A percentile compares a stretch with the other conserved stretches of the same genome.
Conservation (phyloP, 1,284 basidiomycete species). For the Baeospora myosura region DNA sequence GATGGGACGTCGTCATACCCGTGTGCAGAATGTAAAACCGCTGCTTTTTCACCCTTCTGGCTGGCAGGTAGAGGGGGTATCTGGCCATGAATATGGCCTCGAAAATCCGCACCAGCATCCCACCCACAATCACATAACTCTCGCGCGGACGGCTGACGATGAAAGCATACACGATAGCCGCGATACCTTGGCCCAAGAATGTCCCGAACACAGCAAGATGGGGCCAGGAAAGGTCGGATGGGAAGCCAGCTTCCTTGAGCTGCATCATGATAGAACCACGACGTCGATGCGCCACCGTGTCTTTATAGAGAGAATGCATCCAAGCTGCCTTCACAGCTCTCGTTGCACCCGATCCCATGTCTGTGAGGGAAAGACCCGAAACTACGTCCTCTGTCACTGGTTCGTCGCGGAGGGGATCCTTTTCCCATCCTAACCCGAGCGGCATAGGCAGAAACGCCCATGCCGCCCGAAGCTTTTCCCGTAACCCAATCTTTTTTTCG, state of each 20-base stretch:
- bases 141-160: slow-evolving; percentile 3
- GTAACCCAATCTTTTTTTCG: slow-evolving; percentile 8
- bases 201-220: background rate
- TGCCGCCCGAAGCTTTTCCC: slow-evolving; percentile 11
- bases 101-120: slow-evolving; percentile 8
- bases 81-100: slow-evolving; percentile 8
- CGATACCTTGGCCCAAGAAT: slow-evolving; percentile 4
- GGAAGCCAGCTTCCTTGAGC: slow-evolving; percentile 7
- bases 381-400: slow-evolving; percentile 7
- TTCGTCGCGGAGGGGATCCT: slow-evolving; percentile 9
- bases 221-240: background rate
- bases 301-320: slow-evolving; percentile 12
- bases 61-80: slow-evolving; percentile 3
- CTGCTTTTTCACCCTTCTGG: slow-evolving; percentile 1
- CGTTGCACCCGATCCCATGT: slow-evolving; percentile 12
- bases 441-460: slow-evolving; percentile 11
- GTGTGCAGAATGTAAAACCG: slow-evolving; percentile 9
- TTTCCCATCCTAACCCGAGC: slow-evolving; percentile 11
- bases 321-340: slow-evolving; percentile 10
- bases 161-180: slow-evolving; percentile 1
- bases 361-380: slow-evolving; percentile 8
- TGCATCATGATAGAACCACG: slow-evolving; percentile 4
- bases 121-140: slow-evolving; percentile 4
- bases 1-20: slow-evolving; percentile 13
- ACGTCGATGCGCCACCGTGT: slow-evolving; percentile 3